These are phyloP conservation scores for Podospora appendiculata DNA, from an alignment of 495 filamentous ascomycete species.

Conservation along the genomic window DNA sequence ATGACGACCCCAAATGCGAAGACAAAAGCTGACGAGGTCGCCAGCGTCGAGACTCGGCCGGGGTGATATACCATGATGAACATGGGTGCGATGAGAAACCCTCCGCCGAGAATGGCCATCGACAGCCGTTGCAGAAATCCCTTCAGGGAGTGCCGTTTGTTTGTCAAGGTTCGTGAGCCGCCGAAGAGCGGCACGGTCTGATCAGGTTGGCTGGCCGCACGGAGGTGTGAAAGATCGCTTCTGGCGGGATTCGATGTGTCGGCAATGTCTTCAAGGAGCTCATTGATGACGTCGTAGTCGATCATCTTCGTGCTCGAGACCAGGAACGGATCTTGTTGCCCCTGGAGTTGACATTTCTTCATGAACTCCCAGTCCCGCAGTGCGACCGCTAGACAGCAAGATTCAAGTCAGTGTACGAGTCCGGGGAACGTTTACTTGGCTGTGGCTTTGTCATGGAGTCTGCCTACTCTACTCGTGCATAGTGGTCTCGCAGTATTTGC, in stretches of 20 bases:
- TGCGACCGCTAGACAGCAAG: background rate
- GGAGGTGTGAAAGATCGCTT: too few relatives aligned
- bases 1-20: background rate
- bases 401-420: too few relatives aligned
- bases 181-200: background rate
- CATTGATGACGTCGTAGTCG: background rate
- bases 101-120: background rate
- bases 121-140: background rate
- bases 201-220: too few relatives aligned
- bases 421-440: too few relatives aligned
- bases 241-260: background rate
- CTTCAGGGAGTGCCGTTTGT: background rate
- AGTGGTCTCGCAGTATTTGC: too few relatives aligned
- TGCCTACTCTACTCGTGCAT: too few relatives aligned
- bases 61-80: background rate
- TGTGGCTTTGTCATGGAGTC: too few relatives aligned
- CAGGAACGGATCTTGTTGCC: background rate
- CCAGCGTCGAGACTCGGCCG: background rate
- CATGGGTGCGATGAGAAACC: conserved; percentile 5
- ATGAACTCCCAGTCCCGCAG: background rate
- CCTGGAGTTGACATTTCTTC: background rate
- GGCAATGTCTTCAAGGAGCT: background rate
- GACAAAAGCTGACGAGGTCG: background rate
- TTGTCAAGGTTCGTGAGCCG: background rate
- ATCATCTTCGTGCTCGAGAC: background rate